A percentile compares a stretch with the other conserved stretches of the same genome.
These are phyloP conservation scores for Aspergillus aculeatinus DNA, from an alignment of 2,329 filamentous ascomycete species.

Conservation along the genomic window DNA sequence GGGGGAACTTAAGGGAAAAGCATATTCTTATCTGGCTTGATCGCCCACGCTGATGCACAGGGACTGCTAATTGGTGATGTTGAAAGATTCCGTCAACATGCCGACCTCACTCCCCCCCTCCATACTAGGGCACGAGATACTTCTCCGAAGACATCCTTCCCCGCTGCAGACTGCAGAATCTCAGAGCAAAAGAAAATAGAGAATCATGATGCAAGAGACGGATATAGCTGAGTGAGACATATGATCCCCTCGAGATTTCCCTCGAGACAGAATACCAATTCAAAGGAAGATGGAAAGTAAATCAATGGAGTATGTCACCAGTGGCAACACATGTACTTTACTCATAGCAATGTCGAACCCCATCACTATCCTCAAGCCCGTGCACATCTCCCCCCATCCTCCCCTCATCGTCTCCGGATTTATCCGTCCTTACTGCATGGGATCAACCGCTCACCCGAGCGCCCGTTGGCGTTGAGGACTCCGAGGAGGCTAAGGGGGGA, in stretches of 20 bases:
- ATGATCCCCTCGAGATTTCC: too few relatives aligned
- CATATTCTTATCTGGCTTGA: background rate
- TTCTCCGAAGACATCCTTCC: background rate
- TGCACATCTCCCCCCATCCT: background rate
- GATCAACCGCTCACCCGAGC: too few relatives aligned
- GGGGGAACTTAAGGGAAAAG: background rate
- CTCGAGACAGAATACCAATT: too few relatives aligned
- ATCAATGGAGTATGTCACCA: too few relatives aligned
- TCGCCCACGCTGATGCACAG: constrained; percentile 1
- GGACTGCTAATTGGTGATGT: constrained; percentile 2
- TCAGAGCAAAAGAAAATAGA: too few relatives aligned
- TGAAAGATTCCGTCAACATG: background rate
- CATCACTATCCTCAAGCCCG: background rate
- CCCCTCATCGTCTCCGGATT: background rate
- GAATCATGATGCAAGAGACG: too few relatives aligned
- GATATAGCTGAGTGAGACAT: too few relatives aligned
- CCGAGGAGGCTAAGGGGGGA: background rate
- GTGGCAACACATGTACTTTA: background rate
- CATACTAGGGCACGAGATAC: background rate
- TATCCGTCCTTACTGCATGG: background rate
- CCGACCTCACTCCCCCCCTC: background rate
- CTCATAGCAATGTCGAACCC: background rate
- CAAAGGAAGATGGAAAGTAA: too few relatives aligned
- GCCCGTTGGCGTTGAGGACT: too few relatives aligned
- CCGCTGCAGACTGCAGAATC: too few relatives aligned